Evolutionary conservation across 495 filamentous ascomycete species (phyloP), one percentile per base, ranked within the genome.

Genomic region (Xylaria acuta): DNA sequence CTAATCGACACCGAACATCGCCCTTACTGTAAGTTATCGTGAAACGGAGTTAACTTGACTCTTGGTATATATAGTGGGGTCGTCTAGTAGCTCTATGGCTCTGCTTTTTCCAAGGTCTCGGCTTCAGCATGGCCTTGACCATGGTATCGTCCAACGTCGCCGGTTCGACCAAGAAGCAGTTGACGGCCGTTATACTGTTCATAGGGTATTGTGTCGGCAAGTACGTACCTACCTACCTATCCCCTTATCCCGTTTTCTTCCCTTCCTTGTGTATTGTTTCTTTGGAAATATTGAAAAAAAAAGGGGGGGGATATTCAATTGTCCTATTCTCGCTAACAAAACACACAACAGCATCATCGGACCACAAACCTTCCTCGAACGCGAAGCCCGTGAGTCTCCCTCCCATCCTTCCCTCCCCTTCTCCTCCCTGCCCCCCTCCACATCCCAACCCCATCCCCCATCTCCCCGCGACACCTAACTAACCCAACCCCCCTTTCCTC

Each of bases 101-200:
- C 79, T 87, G 74, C 27, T 83, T 81, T 65, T 80, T 80, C 65
- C 79, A 82, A 62, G 77, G 76, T 11, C 69, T 78, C 12, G 71
- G 72, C 51, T 74, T 74, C 67, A 76, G 73, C 56, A 77, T 80
- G 75, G 75, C 77, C 27, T 38, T 80, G 68, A 76, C 74, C 25
- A 73, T 80, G 72, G 65, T 80, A 1, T 74, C 77, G 2, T 78
- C 76, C 32, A 81, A 81, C 63, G 65, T 79, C 14, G 78, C 71
- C 20, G 79, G 79, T 20, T 79, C 76, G 64, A 78, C 79, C 7
- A 81, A 81, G 67, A 81, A 81, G 69, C 72, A 64, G 63, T 67
- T 66, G 64, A 71, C 75, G 38, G 73, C 73, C 2, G 69, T 69
- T 8, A 71, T 81, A 25, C 58, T 79, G 11, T 80, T 79, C 51